Percentiles rank a stretch among this genome's conserved stretches.
Conservation (phyloP, 495 filamentous ascomycete genomes). For the Lichina pygmaea region DNA sequence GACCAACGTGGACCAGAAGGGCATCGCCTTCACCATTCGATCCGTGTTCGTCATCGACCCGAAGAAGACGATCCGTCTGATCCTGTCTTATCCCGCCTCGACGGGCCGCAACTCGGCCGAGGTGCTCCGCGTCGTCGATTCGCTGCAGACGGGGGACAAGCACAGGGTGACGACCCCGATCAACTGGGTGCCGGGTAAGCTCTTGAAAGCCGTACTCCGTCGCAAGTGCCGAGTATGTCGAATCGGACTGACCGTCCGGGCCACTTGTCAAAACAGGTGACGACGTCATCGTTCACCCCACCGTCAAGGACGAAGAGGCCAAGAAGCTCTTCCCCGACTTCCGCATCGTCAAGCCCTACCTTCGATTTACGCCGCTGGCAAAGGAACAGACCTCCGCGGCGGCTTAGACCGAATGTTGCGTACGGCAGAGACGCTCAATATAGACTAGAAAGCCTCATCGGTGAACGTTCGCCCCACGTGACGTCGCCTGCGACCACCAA, state of each 20-base stretch:
- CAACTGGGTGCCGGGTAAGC: slow-evolving; percentile 43
- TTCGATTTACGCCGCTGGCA: slow-evolving; percentile 40
- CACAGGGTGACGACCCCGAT: slow-evolving; percentile 79
- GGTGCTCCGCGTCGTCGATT: slow-evolving; percentile 85
- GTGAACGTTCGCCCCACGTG: too few species aligned
- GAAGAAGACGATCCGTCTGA: slow-evolving; percentile 90
- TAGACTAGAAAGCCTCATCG: too few species aligned
- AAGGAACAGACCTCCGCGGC: slow-evolving; percentile 20
- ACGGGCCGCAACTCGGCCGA: slow-evolving; percentile 93
- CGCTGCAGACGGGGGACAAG: slow-evolving; percentile 93
- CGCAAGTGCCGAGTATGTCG: slow-evolving; percentile 4
- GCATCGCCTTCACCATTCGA: slow-evolving; percentile 93
- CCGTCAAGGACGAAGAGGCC: slow-evolving; percentile 63
- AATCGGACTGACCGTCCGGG: neutral
- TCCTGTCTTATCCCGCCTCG: slow-evolving; percentile 87
- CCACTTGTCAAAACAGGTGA: slow-evolving; percentile 22
- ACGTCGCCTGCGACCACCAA: too few species aligned
- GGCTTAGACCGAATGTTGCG: neutral
- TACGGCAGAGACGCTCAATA: too few species aligned
- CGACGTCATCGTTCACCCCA: slow-evolving; percentile 88
- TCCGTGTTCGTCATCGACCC: slow-evolving; percentile 98
- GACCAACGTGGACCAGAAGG: slow-evolving; percentile 84
- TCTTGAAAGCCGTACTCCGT: slow-evolving; percentile 11
- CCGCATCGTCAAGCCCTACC: slow-evolving; percentile 84
- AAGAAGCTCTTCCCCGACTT: slow-evolving; percentile 78